Base-by-base conservation (phyloP, 192 early-diverging fungal genomes). In the Spizellomyces sp. region DNA sequence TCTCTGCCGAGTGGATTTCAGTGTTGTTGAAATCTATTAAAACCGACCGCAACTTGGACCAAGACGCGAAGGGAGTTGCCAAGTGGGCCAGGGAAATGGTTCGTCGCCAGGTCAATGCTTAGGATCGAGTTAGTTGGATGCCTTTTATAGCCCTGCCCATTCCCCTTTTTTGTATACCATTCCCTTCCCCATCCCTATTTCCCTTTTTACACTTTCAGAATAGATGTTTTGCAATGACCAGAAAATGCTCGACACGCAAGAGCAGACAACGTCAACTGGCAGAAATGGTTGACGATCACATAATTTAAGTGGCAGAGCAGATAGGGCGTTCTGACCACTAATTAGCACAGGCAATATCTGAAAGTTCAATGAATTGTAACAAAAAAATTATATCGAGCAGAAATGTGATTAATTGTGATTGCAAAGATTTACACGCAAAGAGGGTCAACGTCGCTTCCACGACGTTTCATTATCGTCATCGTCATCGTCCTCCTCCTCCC, bases 11-110 rank as follows among this genome's bases (percentile, higher is more conserved):
- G 4, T 99, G 94, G 94, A 84, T 98, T 67, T 59, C 71, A 42
- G 66, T 71, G 4, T 84, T 95, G 64, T 82, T 98, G 83, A 91
- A 88, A 73, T 89, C 95, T 61, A 90, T 89, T 36, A 91, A 93
- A 74, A 83, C 77, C 48, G 85, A 84, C 55, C 80, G 73, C 2
- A 76, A 84, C 54, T 73, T 75, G 42, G 74, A 80, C 8, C 62
- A 67, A 21, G 80, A 85, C 48, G 87, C 86, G 52, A 87, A 86
- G 70, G 89, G 89, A 75, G 81, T 90, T 70, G 80, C 81, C 57
- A 88, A 81, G 79, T 86, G 86, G 79, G 83, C 86, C 9, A 79
- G 73, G 21, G 74, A 75, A 45, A 48, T 74, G 36, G 70, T 78
- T 52, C 64, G 78, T 64, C 73, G 77, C 52, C 80, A 83, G 55